Percentiles rank a stretch among this genome's conserved stretches.
Conservation (phyloP, 1,284 basidiomycete species). For the Volvariella surrecta region DNA sequence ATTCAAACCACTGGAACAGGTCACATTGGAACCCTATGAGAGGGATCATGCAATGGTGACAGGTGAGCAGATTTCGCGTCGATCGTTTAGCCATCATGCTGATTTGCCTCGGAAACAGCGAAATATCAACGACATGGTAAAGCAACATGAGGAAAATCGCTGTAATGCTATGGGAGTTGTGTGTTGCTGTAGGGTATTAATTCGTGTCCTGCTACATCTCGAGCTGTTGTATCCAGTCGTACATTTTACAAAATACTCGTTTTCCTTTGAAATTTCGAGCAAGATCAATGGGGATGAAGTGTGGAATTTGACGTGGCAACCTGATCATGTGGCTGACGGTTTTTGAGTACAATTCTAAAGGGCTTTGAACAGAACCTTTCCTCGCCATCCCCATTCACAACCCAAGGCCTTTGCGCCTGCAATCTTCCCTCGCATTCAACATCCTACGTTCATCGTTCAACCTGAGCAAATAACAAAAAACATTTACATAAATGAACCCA, state of each 20-base stretch:
- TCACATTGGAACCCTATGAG: constrained; percentile 83
- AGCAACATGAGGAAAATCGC: constrained; percentile 15
- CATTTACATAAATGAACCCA: constrained; percentile 45
- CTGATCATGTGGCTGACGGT: constrained; percentile 15
- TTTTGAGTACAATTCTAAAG: not conserved
- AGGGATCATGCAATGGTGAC: constrained; percentile 82
- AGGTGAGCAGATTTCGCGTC: constrained; percentile 25
- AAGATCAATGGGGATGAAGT: too few relatives aligned
- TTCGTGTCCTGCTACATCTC: too few relatives aligned
- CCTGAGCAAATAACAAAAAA: not conserved
- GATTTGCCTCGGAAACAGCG: constrained; percentile 25
- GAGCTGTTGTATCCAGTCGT: constrained; percentile 3
- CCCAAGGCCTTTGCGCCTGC: constrained; percentile 6
- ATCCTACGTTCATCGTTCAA: not conserved
- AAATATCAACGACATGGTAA: constrained; percentile 41
- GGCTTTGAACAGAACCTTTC: too few relatives aligned
- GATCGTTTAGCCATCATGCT: not conserved
- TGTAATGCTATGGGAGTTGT: constrained; percentile 1
- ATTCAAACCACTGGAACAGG: constrained; percentile 92
- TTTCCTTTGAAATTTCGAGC: too few relatives aligned
- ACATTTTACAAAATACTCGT: constrained; percentile 12
- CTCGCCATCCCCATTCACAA: too few relatives aligned
- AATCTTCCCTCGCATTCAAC: too few relatives aligned
- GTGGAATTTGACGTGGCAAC: constrained; percentile 16
- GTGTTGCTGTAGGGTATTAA: not conserved